phyloP scores from a whole-genome alignment of 208 protist genomes.

The Trypanosoma avium region DNA sequence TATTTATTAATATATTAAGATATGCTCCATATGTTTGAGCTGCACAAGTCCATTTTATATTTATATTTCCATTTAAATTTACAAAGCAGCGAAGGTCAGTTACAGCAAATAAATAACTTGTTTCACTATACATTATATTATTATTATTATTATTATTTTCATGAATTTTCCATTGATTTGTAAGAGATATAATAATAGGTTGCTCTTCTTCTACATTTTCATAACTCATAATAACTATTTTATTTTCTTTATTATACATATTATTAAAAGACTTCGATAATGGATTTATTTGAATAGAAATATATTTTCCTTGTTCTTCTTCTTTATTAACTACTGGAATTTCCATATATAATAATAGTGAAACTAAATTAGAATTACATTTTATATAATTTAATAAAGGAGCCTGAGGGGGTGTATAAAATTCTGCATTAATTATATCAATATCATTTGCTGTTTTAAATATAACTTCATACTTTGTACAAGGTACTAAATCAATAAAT shows the following conservation, averaged over 20 bases:
- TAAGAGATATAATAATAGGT: conserved; percentile 9
- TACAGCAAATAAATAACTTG: conserved; percentile 12
- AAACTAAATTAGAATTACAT: conserved; percentile 6
- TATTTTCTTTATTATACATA: background rate
- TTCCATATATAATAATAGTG: conserved; percentile 2
- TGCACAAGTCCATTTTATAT: conserved; percentile 23
- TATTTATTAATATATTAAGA: background rate
- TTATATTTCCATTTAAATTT: background rate
- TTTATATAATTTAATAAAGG: conserved; percentile 1
- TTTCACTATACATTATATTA: conserved; percentile 1
- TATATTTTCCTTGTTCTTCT: background rate
- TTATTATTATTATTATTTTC: background rate
- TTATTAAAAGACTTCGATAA: background rate
- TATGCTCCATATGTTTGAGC: background rate
- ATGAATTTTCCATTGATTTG: background rate
- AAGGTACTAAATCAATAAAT: background rate
- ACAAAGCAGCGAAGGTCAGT: conserved; percentile 15
- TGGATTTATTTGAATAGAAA: conserved; percentile 6
- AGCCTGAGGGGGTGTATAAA: background rate
- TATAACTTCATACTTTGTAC: conserved; percentile 2
- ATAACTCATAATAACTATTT: conserved; percentile 1
- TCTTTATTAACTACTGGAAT: background rate
- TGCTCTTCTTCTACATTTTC: conserved; percentile 3
- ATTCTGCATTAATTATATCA: background rate
- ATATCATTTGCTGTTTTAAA: background rate